Evolutionary conservation across 192 early-diverging fungal genomes (phyloP), one percentile per base, ranked within the genome.

Genomic region (Geranomyces michiganensis): DNA sequence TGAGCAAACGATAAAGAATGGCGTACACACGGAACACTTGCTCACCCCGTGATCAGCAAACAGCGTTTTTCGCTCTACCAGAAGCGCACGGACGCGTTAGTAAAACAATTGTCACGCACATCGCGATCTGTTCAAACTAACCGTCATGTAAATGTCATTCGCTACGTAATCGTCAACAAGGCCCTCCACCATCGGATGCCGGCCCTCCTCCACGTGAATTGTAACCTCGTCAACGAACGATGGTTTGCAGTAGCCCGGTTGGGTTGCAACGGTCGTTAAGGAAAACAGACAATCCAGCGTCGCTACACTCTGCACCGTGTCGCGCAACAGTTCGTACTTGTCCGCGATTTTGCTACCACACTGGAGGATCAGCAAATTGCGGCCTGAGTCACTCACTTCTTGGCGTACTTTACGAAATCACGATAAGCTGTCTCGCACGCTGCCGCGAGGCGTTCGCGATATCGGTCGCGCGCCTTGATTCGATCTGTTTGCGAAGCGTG

Each of bases 121-220:
- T n/a, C n/a, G n/a, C n/a, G n/a, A n/a, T n/a, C n/a, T n/a, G n/a
- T n/a, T n/a, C n/a, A n/a, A n/a, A n/a, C 70, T 46, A 27, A 45
- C 72, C 17, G 44, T 68, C 12, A 82, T 51, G 79, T 82, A 10
- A 14, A 91, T 74, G 61, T 90, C 83, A 74, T 93, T 93, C 0
- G 87, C 68, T 4, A 91, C 88, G 75, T 83, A 93, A 43, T 59
- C 61, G 8, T 68, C 65, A n/a, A 82, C 51, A 0, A 89, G 68
- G 7, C 75, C 72, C 63, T 90, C 87, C 3, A 90, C 85, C 72
- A 92, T 89, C 0, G 91, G 91, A 74, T 92, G 88, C 10, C 90
- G 78, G 1, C 82, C 89, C 30, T 86, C 82, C 31, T 67, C 61
- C 17, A 91, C 86, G 45, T 85, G 65, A 5, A 92, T 72, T 6